These are phyloP conservation scores for Arthrobotrys sinensis DNA, from an alignment of 2,329 filamentous ascomycete species.

Conservation along the genomic window DNA sequence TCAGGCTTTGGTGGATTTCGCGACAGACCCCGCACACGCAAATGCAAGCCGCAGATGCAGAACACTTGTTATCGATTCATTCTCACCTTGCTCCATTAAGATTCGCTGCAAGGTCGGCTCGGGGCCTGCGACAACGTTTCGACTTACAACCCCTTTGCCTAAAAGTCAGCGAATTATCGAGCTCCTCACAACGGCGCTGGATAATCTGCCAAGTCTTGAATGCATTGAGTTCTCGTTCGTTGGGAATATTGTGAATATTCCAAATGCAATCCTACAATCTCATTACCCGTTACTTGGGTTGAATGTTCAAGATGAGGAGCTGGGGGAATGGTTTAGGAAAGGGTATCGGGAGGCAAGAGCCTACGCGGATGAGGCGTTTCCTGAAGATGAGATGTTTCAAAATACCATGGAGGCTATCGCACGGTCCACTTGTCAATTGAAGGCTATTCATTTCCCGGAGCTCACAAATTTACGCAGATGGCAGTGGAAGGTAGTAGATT, in stretches of 20 bases:
- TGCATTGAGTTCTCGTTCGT: slow-evolving; percentile 14
- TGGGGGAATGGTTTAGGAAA: neutral
- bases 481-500: neutral
- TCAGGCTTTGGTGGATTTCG: slow-evolving; percentile 2
- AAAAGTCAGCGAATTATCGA: neutral
- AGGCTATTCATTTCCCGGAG: slow-evolving; percentile 14
- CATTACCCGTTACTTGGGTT: slow-evolving; percentile 10
- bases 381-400: neutral
- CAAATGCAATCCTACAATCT: neutral
- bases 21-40: neutral
- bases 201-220: slow-evolving; percentile 25
- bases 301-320: neutral
- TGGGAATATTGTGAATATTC: neutral
- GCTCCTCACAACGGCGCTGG: slow-evolving; percentile 12
- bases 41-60: slow-evolving; percentile 5
- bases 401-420: slow-evolving; percentile 2
- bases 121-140: neutral
- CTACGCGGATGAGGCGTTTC: neutral
- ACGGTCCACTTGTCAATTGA: neutral
- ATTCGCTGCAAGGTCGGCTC: neutral
- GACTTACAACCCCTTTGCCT: neutral
- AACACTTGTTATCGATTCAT: slow-evolving; percentile 10
- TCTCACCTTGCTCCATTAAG: neutral
- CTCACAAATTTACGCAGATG: neutral
- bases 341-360: neutral